Percentiles rank a stretch among this genome's conserved stretches.
Conservation (phyloP, 2,329 filamentous ascomycete species). For the Aspergillus cejpii region DNA sequence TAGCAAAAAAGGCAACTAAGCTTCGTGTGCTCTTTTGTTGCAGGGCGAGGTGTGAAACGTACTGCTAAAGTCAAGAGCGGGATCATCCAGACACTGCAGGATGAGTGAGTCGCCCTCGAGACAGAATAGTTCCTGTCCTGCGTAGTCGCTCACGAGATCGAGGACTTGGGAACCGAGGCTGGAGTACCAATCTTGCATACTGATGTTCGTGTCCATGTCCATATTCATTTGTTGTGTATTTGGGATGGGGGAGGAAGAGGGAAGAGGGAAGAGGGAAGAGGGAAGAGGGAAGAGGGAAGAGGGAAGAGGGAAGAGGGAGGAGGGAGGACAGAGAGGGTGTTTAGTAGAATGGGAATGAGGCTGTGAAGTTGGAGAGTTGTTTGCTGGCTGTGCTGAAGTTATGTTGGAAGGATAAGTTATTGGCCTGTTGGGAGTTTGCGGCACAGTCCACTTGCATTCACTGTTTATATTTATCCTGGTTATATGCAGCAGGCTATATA, state of each 20-base stretch:
- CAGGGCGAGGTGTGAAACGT: not conserved
- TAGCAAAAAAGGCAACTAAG: not conserved
- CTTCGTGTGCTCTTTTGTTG: too few species aligned
- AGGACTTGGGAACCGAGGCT: slow-evolving; percentile 6
- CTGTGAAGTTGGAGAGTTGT: not conserved
- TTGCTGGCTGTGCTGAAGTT: too few species aligned
- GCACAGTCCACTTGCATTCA: too few species aligned
- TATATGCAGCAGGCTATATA: too few species aligned
- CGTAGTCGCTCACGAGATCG: slow-evolving; percentile 11
- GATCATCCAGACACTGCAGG: slow-evolving; percentile 9
- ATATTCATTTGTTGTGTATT: not conserved
- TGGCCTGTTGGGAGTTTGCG: too few species aligned
- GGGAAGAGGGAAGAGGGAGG: not conserved
- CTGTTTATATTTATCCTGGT: too few species aligned
- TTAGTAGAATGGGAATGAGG: not conserved
- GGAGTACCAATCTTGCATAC: slow-evolving; percentile 4
- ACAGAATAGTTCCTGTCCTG: slow-evolving; percentile 10
- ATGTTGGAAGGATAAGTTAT: too few species aligned
- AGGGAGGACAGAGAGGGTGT: not conserved
- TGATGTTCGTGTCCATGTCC: too few species aligned
- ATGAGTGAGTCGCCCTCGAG: slow-evolving; percentile 13
- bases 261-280: not conserved
- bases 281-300: not conserved
- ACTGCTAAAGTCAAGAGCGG: slow-evolving; percentile 7
- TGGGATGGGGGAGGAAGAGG: not conserved